Percentiles rank a stretch among this genome's conserved stretches.
Evolutionary conservation across 202 grass and related monocot genomes (phyloP).

Genomic region (Miscanthus sacchariflorus): DNA sequence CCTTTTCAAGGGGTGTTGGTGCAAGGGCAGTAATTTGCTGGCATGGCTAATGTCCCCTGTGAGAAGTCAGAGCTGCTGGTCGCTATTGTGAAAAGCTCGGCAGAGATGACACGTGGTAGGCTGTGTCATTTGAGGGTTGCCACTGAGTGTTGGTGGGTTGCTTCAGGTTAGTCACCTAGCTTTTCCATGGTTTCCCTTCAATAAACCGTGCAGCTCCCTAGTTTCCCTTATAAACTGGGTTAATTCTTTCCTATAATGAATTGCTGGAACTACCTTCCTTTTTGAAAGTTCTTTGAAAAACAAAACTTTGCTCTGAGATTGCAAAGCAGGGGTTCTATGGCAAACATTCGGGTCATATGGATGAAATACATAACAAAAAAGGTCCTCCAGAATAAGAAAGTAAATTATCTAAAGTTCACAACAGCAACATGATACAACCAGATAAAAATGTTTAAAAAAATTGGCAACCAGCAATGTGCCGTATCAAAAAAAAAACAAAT

Average conservation of each 20-base stretch:
- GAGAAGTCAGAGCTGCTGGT: too few relatives aligned
- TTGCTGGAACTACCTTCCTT: too few relatives aligned
- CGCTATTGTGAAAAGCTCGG: background rate
- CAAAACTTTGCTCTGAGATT: background rate
- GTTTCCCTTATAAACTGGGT: too few relatives aligned
- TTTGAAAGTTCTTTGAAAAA: too few relatives aligned
- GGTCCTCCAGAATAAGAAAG: background rate
- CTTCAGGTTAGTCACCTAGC: background rate
- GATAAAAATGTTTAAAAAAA: background rate
- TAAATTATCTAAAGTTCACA: background rate
- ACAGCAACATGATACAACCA: constrained; percentile 8
- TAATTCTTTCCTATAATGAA: too few relatives aligned
- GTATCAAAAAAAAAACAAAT: background rate
- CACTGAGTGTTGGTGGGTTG: background rate
- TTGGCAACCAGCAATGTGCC: background rate
- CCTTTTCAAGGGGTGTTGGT: background rate
- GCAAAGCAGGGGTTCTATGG: background rate
- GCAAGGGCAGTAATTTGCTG: too few relatives aligned
- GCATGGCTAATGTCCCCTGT: too few relatives aligned
- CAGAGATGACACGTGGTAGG: background rate
- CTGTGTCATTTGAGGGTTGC: too few relatives aligned
- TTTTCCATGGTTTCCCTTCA: background rate
- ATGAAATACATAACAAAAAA: background rate
- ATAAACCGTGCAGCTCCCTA: background rate
- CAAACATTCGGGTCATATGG: background rate